Evolutionary conservation across 345 rosid species (phyloP).

Genomic region (Nephelium lappaceum): DNA sequence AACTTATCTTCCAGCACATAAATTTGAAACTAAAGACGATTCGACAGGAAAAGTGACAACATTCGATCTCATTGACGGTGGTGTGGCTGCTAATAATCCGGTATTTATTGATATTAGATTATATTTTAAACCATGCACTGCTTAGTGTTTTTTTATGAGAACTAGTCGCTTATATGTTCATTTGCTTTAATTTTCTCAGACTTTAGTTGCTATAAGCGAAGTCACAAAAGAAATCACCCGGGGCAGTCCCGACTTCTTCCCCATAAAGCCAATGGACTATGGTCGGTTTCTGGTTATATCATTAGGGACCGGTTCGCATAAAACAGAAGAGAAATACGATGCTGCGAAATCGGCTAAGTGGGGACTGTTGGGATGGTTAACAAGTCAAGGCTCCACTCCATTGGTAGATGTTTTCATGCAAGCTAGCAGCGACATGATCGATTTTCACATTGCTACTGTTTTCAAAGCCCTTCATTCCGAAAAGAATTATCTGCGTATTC

Average conservation of each 20-base stretch:
- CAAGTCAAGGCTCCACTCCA: slow-evolving; percentile 29
- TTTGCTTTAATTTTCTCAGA: slow-evolving; percentile 22
- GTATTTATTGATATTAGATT: not conserved
- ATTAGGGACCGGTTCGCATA: slow-evolving; percentile 41
- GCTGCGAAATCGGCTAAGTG: slow-evolving; percentile 42
- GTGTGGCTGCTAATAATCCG: slow-evolving; percentile 73
- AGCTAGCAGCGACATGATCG: slow-evolving; percentile 45
- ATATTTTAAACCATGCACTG: no score
- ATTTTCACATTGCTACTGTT: slow-evolving; percentile 38
- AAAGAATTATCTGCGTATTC: slow-evolving; percentile 49
- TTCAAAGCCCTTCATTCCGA: slow-evolving; percentile 45
- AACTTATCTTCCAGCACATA: slow-evolving; percentile 60
- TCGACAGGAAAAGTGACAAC: slow-evolving; percentile 33
- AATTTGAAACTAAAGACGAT: slow-evolving; percentile 37
- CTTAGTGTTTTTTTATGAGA: no score
- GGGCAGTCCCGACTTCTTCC: slow-evolving; percentile 23
- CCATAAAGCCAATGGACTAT: slow-evolving; percentile 37
- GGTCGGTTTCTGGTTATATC: slow-evolving; percentile 39
- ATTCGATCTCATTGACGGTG: slow-evolving; percentile 75
- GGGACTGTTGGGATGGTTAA: slow-evolving; percentile 51
- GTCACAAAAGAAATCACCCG: slow-evolving; percentile 39
- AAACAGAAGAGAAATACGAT: slow-evolving; percentile 25
- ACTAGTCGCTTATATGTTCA: not conserved
- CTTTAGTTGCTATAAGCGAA: slow-evolving; percentile 44
- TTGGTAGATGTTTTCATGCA: slow-evolving; percentile 40